Percentiles rank a stretch among this genome's conserved stretches.
Conservation (phyloP, 1,139 yeast genomes). For the Candida mesenterica region DNA sequence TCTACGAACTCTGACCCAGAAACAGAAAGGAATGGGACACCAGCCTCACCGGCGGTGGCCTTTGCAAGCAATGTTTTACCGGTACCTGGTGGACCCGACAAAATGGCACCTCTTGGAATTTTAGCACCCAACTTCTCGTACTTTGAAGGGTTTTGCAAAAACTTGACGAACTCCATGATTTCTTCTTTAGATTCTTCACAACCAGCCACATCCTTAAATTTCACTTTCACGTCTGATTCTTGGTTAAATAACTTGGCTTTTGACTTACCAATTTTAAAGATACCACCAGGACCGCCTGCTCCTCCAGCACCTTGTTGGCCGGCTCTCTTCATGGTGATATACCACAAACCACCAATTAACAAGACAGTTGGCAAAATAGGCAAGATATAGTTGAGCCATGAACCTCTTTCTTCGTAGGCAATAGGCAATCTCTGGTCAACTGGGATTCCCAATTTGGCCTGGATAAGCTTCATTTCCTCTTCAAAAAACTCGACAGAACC, state of each 20-base stretch:
- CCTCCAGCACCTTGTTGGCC: slow-evolving; percentile 46
- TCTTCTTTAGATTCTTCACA: slow-evolving; percentile 82
- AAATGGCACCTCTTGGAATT: slow-evolving; percentile 80
- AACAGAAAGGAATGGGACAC: slow-evolving; percentile 78
- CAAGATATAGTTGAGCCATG: slow-evolving; percentile 52
- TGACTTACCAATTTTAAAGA: slow-evolving; percentile 63
- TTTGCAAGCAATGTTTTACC: slow-evolving; percentile 80
- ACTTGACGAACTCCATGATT: slow-evolving; percentile 81
- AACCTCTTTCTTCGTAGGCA: slow-evolving; percentile 58
- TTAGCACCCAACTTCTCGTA: slow-evolving; percentile 79
- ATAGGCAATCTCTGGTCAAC: slow-evolving; percentile 64
- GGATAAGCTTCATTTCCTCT: slow-evolving; percentile 60
- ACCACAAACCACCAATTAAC: slow-evolving; percentile 69
- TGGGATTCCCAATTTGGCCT: slow-evolving; percentile 59
- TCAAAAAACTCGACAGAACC: slow-evolving; percentile 76
- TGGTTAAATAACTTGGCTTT: slow-evolving; percentile 71
- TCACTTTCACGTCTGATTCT: slow-evolving; percentile 68
- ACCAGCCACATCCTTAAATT: slow-evolving; percentile 80
- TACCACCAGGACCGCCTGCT: slow-evolving; percentile 50
- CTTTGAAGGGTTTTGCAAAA: slow-evolving; percentile 69
- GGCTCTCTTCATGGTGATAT: slow-evolving; percentile 61
- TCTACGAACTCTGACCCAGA: slow-evolving; percentile 81
- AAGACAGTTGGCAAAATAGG: slow-evolving; percentile 69
- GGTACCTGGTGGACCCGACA: slow-evolving; percentile 86
- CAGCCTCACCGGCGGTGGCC: slow-evolving; percentile 86